Conservation (phyloP, 2,329 filamentous ascomycete genomes). For the Allantophomopsis lycopodina region DNA sequence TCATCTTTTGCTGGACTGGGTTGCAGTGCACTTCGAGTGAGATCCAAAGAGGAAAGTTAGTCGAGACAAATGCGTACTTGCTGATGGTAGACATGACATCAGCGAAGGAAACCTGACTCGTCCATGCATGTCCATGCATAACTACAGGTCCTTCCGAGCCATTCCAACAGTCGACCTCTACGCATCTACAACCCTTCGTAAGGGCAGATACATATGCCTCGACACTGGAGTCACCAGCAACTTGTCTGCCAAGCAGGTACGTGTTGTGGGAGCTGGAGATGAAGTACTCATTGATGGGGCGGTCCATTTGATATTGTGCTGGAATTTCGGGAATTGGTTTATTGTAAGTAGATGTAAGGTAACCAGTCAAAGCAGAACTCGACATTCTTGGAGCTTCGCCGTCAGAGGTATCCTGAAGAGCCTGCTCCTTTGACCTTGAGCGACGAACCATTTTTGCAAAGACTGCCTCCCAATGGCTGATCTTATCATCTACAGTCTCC, state of each 20-base stretch:
- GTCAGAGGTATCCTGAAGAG: constrained; percentile 25
- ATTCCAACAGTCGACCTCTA: constrained; percentile 98
- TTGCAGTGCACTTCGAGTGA: constrained; percentile 94
- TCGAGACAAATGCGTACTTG: constrained; percentile 82
- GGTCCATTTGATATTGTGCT: constrained; percentile 53
- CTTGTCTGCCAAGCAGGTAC: constrained; percentile 82
- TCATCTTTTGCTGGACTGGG: constrained; percentile 65
- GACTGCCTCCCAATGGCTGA: constrained; percentile 51
- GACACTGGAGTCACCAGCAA: constrained; percentile 79
- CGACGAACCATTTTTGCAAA: constrained; percentile 59
- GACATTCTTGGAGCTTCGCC: constrained; percentile 50
- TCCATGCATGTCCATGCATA: constrained; percentile 81
- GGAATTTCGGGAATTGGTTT: constrained; percentile 47
- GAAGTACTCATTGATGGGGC: constrained; percentile 91
- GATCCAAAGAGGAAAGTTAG: constrained; percentile 81
- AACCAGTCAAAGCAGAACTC: constrained; percentile 65
- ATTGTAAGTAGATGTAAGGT: constrained; percentile 63
- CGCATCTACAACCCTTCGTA: constrained; percentile 79
- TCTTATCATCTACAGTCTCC: constrained; percentile 58
- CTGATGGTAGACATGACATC: constrained; percentile 90
- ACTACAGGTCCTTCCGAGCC: constrained; percentile 81
- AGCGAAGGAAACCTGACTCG: constrained; percentile 74
- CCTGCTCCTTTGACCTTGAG: constrained; percentile 31
- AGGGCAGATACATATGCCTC: constrained; percentile 90
- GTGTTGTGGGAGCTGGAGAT: constrained; percentile 99